Evolutionary conservation across 306 rosid species (phyloP).

Genomic region (Trifolium dubium): DNA sequence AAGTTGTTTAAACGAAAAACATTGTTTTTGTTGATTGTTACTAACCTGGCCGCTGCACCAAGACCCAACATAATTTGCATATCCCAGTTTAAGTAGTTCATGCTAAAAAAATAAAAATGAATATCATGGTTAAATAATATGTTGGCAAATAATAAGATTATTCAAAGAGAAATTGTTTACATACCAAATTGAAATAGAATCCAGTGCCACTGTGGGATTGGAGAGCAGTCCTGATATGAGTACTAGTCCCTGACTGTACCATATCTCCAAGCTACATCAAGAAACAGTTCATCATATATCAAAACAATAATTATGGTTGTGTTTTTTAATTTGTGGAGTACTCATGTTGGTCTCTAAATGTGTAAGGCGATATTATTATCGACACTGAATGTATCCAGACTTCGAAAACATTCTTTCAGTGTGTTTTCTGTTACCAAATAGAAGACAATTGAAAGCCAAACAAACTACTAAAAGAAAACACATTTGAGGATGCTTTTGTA

Average conservation of each 20-base stretch:
- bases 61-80: conserved; percentile 74
- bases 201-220: conserved; percentile 67
- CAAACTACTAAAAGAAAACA: no score
- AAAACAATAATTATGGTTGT: background rate
- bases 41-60: conserved; percentile 74
- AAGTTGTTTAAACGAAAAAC: background rate
- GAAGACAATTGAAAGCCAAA: no score
- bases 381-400: no score
- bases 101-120: conserved; percentile 52
- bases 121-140: conserved; percentile 30
- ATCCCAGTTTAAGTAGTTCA: conserved; percentile 73
- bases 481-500: background rate
- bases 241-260: conserved; percentile 81
- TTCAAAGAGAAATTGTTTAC: conserved; percentile 36
- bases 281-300: conserved; percentile 16
- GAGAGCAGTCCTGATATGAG: conserved; percentile 77
- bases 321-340: background rate
- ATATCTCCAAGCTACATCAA: conserved; percentile 74
- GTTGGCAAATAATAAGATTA: background rate
- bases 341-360: no score
- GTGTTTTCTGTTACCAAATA: no score
- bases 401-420: no score
- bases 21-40: background rate
- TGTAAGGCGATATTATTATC: no score
- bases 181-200: conserved; percentile 62